Evolutionary conservation across 2,329 filamentous ascomycete genomes (phyloP), one percentile per base, ranked within the genome.

Genomic region (Teratosphaeria zuluensis): DNA sequence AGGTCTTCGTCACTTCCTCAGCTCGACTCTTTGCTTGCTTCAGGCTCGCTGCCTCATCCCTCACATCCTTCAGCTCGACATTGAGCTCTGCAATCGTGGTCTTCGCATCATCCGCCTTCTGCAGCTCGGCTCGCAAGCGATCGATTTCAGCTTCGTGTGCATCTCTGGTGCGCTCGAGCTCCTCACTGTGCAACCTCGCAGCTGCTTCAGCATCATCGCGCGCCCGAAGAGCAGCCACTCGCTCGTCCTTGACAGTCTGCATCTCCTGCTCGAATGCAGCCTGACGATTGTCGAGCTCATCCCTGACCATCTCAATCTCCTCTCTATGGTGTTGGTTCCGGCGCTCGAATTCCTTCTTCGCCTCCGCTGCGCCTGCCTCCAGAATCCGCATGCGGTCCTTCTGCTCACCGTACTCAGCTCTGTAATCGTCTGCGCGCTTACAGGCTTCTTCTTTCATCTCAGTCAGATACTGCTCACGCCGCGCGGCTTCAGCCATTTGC

Each of bases 401-500:
- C 53, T 67, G 51, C 38, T 65, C 59, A 11, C 54, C 58, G 42
- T 65, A 63, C 33, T 67, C 64, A 24, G 62, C 58, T 16, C 61
- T 48, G 51, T 68, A 63, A 16, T 64, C 63, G n/a, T 66, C 63
- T 14, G 58, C 63, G 53, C 66, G 60, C 33, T 62, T 61, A 21
- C 63, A 59, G 0, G 65, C 62, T n/a, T 67, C 61, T 24, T 64
- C 62, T 51, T 64, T 68, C 61, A 67, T 62, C 53, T 66, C 62
- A 6, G 59, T 42, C 32, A 65, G 51, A 54, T 67, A 61, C 30
- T 61, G 55, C 59, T 70, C 66, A 0, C 64, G 62, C 2, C 63
- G 59, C 14, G 57, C 60, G 28, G 61, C 62, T 31, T 68, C 63
- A 8, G 58, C 55, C 4, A 63, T 56, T 8, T 58, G 57, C 12